Conservation (phyloP, 768 basidiomycete species). For the Brasilioporus rufonigricans region DNA sequence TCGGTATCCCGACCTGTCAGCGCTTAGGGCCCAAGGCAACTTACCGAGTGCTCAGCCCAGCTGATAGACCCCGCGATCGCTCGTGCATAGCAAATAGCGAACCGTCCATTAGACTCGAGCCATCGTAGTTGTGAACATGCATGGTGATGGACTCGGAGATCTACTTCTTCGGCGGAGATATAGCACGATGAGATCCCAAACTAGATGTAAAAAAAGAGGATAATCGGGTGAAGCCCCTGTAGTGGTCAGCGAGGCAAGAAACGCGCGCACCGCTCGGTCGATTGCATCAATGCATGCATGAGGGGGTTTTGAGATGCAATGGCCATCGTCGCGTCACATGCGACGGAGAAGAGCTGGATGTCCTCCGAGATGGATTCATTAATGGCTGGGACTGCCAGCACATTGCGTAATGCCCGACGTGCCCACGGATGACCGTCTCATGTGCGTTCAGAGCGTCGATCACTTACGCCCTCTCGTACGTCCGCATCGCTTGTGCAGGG, state of each 20-base stretch:
- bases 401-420: background rate
- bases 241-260: background rate
- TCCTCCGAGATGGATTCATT: background rate
- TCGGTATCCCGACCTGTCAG: background rate
- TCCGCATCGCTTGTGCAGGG: background rate
- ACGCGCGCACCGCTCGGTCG: constrained; percentile 1
- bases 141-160: constrained; percentile 11
- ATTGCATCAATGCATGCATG: background rate
- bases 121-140: background rate
- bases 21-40: background rate
- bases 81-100: too few relatives aligned
- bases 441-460: background rate
- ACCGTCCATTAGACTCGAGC: background rate
- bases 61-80: background rate
- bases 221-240: background rate
- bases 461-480: background rate
- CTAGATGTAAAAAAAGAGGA: background rate
- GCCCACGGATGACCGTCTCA: background rate
- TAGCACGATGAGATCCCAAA: background rate
- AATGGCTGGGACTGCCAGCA: background rate
- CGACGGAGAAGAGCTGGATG: background rate
- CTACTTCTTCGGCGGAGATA: constrained; percentile 19
- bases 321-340: background rate
- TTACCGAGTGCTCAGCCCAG: background rate
- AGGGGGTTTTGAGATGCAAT: background rate